Evolutionary conservation across 2,329 filamentous ascomycete species (phyloP).

Genomic region (Mariannaea elegans): DNA sequence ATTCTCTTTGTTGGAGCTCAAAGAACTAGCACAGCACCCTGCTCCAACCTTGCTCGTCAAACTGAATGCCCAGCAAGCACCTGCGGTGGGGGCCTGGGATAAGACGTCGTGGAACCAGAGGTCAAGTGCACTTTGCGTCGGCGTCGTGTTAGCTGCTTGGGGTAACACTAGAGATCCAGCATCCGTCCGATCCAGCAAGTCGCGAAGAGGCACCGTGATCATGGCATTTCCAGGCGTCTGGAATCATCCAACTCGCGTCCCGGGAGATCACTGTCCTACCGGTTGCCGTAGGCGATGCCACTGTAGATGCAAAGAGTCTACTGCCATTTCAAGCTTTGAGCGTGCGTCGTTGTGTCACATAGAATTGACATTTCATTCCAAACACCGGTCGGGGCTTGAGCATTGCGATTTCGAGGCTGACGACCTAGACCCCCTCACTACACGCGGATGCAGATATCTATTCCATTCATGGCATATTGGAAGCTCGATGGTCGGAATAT

Average conservation of each 20-base stretch:
- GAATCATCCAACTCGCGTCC: constrained; percentile 8
- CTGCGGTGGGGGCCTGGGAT: neutral
- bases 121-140: constrained; percentile 6
- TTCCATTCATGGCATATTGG: neutral
- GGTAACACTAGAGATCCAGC: constrained; percentile 37
- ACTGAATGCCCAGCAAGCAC: neutral
- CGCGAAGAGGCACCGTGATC: constrained; percentile 22
- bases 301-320: neutral
- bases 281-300: neutral
- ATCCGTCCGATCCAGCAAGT: constrained; percentile 37
- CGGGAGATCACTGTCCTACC: neutral
- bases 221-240: constrained; percentile 22
- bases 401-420: neutral
- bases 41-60: neutral
- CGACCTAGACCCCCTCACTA: neutral
- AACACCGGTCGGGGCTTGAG: neutral
- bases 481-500: constrained; percentile 6
- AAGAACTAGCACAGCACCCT: too few species aligned
- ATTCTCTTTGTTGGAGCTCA: neutral
- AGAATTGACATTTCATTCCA: neutral
- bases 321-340: neutral
- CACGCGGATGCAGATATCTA: neutral
- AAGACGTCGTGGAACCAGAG: constrained; percentile 14
- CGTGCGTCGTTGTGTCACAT: neutral
- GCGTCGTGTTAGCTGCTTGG: constrained; percentile 1